Evolutionary conservation across 116 monocot genomes (phyloP), one percentile per base, ranked within the genome.

Genomic region (Thalassia testudinum): DNA sequence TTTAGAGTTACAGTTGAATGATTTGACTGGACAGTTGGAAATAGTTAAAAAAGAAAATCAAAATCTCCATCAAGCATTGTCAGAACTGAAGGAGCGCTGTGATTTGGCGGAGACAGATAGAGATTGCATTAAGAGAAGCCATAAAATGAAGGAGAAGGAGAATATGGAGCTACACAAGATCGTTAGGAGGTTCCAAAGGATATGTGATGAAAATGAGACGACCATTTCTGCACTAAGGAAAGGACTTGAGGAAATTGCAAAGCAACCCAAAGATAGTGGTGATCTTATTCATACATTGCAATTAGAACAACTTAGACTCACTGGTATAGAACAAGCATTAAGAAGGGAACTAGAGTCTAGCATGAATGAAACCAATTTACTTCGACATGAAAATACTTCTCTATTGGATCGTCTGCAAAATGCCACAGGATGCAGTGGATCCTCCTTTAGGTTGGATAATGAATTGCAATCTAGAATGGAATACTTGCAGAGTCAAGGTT

Each of bases 121-220:
- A 21, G 64, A 75, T 16, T 71, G 49, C 54, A 51, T 83, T 19
- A 67, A 52, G 61, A 63, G 50, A 66, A 79, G 47, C 48, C 79
- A 52, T 21, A 66, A 77, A 56, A 72, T 62, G 47, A 79, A 61
- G 53, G 83, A 79, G 22, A 72, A 49, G 23, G 92, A 86, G 58
- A 77, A 61, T 21, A 86, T 70, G 48, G 79, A 80, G 25, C 62
- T 86, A 60, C 77, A 83, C 26, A 83, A 67, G 53, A 49, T 66
- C 23, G 59, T 82, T 27, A 59, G 66, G 6, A 63, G 63, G 22
- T 70, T 86, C 29, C 86, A 86, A 50, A 78, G 58, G 16, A 60
- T 62, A 16, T 71, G 72, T 56, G 66, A 20, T 56, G 92, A 92
- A 57, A 82, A 92, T 45, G 92, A 92, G 45, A 86, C 77, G 47